Evolutionary conservation across 148 eudicot genomes (phyloP).

Genomic region (Vaccinium macrocarpon): DNA sequence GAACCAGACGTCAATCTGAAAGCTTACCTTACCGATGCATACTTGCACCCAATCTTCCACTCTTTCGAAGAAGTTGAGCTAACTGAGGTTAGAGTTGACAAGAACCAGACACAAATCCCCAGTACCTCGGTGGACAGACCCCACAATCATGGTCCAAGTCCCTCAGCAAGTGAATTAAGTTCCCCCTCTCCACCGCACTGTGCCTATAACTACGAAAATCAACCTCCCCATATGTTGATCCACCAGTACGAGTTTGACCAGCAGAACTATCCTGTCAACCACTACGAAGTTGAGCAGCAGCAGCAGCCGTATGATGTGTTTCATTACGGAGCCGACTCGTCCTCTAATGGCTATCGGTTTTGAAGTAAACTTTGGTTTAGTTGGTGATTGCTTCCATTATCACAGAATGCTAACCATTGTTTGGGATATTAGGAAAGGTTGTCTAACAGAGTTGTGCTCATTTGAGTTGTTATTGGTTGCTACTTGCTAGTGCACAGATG

Average conservation of each 20-base stretch:
- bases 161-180: slow-evolving; percentile 31
- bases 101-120: slow-evolving; percentile 28
- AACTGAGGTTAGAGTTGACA: slow-evolving; percentile 56
- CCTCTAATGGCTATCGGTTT: slow-evolving; percentile 29
- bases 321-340: slow-evolving; percentile 26
- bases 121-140: slow-evolving; percentile 21
- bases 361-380: slow-evolving; percentile 8
- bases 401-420: slow-evolving; percentile 10
- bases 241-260: slow-evolving; percentile 31
- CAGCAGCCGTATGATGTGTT: slow-evolving; percentile 35
- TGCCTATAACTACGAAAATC: slow-evolving; percentile 33
- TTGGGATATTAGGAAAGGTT: background rate
- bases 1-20: slow-evolving; percentile 54
- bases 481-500: background rate
- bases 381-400: background rate
- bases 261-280: slow-evolving; percentile 5
- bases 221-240: slow-evolving; percentile 35
- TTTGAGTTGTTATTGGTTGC: slow-evolving; percentile 5
- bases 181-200: slow-evolving; percentile 37
- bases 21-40: slow-evolving; percentile 68
- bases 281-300: slow-evolving; percentile 28
- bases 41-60: slow-evolving; percentile 85
- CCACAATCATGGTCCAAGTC: slow-evolving; percentile 22
- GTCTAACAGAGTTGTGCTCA: background rate
- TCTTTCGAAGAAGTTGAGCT: slow-evolving; percentile 79